A percentile compares a stretch with the other conserved stretches of the same genome.
phyloP scores from a whole-genome alignment of 768 basidiomycete genomes.

The Brasilioporus rufonigricans region DNA sequence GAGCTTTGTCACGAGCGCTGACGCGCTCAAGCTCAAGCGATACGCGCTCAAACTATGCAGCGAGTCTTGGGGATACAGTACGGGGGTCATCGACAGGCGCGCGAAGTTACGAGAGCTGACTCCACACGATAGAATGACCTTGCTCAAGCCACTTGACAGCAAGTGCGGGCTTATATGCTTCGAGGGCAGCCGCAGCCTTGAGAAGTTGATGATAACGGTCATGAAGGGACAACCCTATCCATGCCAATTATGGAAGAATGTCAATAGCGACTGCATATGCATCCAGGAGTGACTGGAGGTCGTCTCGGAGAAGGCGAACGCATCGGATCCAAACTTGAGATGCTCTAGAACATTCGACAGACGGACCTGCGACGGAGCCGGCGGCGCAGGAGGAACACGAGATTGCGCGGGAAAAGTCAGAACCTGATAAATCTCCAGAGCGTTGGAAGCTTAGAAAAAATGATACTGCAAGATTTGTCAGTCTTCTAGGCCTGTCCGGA shows the following conservation, averaged over 20 bases:
- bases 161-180: not conserved
- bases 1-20: not conserved
- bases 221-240: slow-evolving; percentile 9
- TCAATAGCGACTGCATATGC: slow-evolving; percentile 13
- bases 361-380: not conserved
- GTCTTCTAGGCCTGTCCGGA: not conserved
- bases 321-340: not conserved
- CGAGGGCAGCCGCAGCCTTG: not conserved
- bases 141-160: slow-evolving; percentile 5
- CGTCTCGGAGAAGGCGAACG: not conserved
- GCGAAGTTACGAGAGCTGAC: not conserved
- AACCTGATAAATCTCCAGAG: too few species aligned
- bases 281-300: slow-evolving; percentile 4
- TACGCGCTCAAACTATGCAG: not conserved
- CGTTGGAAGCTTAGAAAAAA: too few species aligned
- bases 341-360: not conserved
- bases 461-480: too few species aligned
- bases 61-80: not conserved
- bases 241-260: slow-evolving; percentile 11
- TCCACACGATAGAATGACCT: not conserved
- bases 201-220: slow-evolving; percentile 14
- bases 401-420: not conserved
- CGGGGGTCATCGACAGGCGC: not conserved
- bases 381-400: not conserved
- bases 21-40: not conserved